Conservation (phyloP, 2,329 filamentous ascomycete genomes). For the Aureobasidium pullulans region DNA sequence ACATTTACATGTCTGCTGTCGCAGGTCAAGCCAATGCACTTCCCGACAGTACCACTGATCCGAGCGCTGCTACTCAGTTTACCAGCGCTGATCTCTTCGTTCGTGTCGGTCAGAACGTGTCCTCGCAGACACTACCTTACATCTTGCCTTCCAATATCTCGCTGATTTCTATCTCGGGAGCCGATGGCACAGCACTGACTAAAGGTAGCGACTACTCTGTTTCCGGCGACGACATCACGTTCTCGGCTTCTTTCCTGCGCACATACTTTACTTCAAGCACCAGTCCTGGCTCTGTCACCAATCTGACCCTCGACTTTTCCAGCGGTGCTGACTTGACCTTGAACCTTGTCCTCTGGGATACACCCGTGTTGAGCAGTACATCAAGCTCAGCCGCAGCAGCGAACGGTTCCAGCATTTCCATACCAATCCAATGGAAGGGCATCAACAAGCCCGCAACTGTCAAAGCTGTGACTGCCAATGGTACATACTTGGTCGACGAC, state of each 20-base stretch:
- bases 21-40: conserved; percentile 43
- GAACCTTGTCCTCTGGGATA: conserved; percentile 47
- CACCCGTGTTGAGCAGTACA: conserved; percentile 32
- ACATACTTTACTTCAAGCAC: conserved; percentile 36
- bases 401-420: conserved; percentile 34
- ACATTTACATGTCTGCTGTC: conserved; percentile 41
- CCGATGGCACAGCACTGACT: conserved; percentile 46
- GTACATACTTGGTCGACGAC: conserved; percentile 46
- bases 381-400: conserved; percentile 28
- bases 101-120: conserved; percentile 38
- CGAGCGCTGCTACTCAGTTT: conserved; percentile 36
- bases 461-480: conserved; percentile 43
- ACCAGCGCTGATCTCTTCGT: conserved; percentile 52
- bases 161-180: background rate
- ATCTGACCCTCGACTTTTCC: conserved; percentile 48
- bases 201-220: conserved; percentile 43
- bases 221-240: conserved; percentile 39
- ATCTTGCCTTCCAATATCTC: conserved; percentile 27
- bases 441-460: conserved; percentile 45
- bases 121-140: conserved; percentile 41
- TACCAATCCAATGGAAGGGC: conserved; percentile 48
- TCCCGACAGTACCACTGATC: conserved; percentile 46
- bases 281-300: conserved; percentile 41
- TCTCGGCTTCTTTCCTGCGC: conserved; percentile 41
- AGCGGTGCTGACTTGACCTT: conserved; percentile 41